Base-by-base conservation (phyloP, 192 early-diverging fungal species). In the Gaertneriomyces sp. region DNA sequence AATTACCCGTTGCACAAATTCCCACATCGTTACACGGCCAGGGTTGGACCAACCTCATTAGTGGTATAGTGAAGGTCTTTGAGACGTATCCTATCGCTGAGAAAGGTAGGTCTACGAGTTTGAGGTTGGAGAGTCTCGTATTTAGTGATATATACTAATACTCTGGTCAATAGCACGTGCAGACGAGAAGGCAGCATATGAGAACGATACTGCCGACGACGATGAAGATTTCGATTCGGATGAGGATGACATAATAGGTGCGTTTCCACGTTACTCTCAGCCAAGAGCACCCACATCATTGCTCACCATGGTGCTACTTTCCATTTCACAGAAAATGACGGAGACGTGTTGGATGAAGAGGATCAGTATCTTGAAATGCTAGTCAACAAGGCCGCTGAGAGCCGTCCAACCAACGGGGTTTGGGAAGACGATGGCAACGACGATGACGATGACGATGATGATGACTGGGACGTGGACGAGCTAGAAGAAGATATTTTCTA, bases 21-120 rank as follows among this genome's bases (percentile, higher is more conserved):
- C 94, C 94, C 16, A 51, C 79, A 0, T 68, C 87, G 3, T 73
- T 97, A 50, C 88, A 89, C 61, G 58, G 58, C 12, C 12, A 58
- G 16, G 90, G 86, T 5, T 90, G 92, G 87, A 71, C 82, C 1
- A 87, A 89, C 73, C 70, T 95, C 44, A 78, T 93, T 58, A 79
- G 83, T 42, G 87, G 83, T 25, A 73, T 93, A 41, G 68, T 94
- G 50, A 77, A 74, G 53, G 77, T 88, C 11, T 93, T 94, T 78
- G 78, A 88, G 60, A 81, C 88, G 8, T 85, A 90, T n/a, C 89
- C 87, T n/a, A 67, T 64, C 17, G 81, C 81, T 10, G n/a, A 84
- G 57, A 49, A 76, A 72, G 69, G 73, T 74, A 60, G 60, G 64
- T 33, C 25, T 33, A 55, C 17, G 50, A 6, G 17, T 33, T 55